Evolutionary conservation across 495 filamentous ascomycete genomes (phyloP).

Genomic region (Hypomontagnella submonticulosa): DNA sequence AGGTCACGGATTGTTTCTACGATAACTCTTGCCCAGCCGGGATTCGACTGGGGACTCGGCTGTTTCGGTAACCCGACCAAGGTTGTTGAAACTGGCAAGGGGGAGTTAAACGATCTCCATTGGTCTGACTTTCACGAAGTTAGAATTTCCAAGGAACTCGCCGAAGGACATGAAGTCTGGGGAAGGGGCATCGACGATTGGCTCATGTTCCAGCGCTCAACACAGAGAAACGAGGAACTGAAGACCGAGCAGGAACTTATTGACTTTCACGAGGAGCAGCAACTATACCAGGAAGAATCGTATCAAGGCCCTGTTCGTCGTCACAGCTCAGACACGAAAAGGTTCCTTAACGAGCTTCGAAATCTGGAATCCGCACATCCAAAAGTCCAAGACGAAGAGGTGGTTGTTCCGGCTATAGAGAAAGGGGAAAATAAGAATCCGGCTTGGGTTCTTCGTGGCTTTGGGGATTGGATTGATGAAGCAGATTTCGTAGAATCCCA

Average conservation of each 20-base stretch:
- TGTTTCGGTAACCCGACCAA: slow-evolving; percentile 31
- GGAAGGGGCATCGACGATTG: slow-evolving; percentile 16
- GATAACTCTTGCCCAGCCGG: not conserved
- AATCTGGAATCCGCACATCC: slow-evolving; percentile 13
- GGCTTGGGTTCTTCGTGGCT: not conserved
- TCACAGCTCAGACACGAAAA: not conserved
- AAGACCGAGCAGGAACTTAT: slow-evolving; percentile 26
- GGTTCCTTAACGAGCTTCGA: slow-evolving; percentile 16
- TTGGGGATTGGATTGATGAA: slow-evolving; percentile 38
- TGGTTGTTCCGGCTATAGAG: not conserved
- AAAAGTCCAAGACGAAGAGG: not conserved
- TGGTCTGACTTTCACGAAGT: slow-evolving; percentile 19
- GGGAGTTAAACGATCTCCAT: slow-evolving; percentile 6
- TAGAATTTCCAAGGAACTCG: slow-evolving; percentile 13
- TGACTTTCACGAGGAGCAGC: slow-evolving; percentile 1
- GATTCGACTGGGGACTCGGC: slow-evolving; percentile 26
- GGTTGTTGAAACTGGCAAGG: slow-evolving; percentile 28
- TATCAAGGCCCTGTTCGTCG: not conserved
- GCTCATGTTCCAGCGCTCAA: slow-evolving; percentile 15
- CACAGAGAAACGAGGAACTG: not conserved
- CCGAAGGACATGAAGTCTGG: not conserved
- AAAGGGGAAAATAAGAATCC: not conserved
- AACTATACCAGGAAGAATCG: not conserved
- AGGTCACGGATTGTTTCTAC: not conserved
- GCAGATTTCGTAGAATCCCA: slow-evolving; percentile 26